Evolutionary conservation across 345 rosid species (phyloP).

Genomic region (Citrus australasica): DNA sequence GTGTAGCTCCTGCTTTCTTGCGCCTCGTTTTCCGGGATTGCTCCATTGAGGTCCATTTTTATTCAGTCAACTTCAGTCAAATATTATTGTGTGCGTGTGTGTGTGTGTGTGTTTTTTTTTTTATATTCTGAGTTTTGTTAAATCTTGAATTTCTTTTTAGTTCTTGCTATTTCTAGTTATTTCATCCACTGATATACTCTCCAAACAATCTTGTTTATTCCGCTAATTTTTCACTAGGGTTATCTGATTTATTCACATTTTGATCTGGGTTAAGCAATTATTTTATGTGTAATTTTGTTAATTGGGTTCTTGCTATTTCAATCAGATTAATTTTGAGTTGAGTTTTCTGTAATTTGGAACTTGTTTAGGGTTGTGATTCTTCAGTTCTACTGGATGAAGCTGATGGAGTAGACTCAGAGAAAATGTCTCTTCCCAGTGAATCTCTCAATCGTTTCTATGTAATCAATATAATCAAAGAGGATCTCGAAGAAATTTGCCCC

Average conservation of each 20-base stretch:
- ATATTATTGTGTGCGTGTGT: background rate
- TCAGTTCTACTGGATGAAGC: conserved; percentile 52
- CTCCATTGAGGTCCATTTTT: conserved; percentile 45
- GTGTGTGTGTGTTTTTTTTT: no score
- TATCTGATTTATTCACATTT: background rate
- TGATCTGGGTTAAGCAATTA: background rate
- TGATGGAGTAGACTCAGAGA: conserved; percentile 48
- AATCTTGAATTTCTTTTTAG: background rate
- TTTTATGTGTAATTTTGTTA: background rate
- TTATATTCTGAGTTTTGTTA: background rate
- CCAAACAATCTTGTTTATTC: background rate
- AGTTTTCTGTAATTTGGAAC: background rate
- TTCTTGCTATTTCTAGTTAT: background rate
- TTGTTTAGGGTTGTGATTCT: conserved; percentile 64
- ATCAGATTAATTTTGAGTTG: background rate
- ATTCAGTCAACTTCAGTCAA: background rate
- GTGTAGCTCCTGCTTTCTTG: conserved; percentile 45
- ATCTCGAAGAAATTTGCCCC: conserved; percentile 56
- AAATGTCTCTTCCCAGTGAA: conserved; percentile 52
- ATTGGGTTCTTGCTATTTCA: background rate
- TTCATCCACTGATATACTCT: background rate
- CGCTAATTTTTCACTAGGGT: background rate
- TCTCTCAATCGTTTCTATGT: conserved; percentile 54
- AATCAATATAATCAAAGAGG: conserved; percentile 55
- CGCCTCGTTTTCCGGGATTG: conserved; percentile 68